A percentile compares a stretch with the other conserved stretches of the same genome.
Evolutionary conservation across 2,329 filamentous ascomycete genomes (phyloP).

Genomic region (Neospermospora avenae): DNA sequence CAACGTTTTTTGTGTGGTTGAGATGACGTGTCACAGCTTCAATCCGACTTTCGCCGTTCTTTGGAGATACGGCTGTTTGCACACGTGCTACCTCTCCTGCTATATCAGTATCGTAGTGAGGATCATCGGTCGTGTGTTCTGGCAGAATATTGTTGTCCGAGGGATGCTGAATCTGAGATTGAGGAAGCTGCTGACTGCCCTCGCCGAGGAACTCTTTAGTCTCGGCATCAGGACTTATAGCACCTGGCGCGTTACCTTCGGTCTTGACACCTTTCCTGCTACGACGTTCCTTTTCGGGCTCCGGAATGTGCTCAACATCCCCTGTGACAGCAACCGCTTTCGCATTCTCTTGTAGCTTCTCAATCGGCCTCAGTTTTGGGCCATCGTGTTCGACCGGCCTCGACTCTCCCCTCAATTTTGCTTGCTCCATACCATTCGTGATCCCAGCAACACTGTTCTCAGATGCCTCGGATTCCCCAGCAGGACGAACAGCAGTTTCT

Average conservation of each 20-base stretch:
- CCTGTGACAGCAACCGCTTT: constrained; percentile 25
- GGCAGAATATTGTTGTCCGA: constrained; percentile 37
- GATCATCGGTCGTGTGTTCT: constrained; percentile 55
- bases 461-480: background rate
- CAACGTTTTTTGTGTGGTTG: constrained; percentile 56
- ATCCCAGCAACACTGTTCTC: background rate
- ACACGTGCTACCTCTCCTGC: constrained; percentile 59
- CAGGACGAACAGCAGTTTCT: constrained; percentile 18
- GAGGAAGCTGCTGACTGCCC: constrained; percentile 25
- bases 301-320: constrained; percentile 28
- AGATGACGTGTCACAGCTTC: constrained; percentile 62
- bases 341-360: constrained; percentile 24
- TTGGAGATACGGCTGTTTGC: constrained; percentile 52
- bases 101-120: constrained; percentile 63
- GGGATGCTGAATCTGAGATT: constrained; percentile 27
- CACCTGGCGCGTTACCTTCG: background rate
- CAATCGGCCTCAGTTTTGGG: constrained; percentile 14
- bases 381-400: constrained; percentile 13
- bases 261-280: background rate
- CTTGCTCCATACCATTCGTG: constrained; percentile 8
- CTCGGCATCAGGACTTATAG: constrained; percentile 21
- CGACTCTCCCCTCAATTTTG: constrained; percentile 8
- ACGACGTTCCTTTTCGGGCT: constrained; percentile 2
- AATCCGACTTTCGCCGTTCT: constrained; percentile 49
- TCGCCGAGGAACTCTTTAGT: constrained; percentile 27